These are phyloP conservation scores for Carpinus fangiana DNA, from an alignment of 306 rosid genomes.

Conservation along the genomic window DNA sequence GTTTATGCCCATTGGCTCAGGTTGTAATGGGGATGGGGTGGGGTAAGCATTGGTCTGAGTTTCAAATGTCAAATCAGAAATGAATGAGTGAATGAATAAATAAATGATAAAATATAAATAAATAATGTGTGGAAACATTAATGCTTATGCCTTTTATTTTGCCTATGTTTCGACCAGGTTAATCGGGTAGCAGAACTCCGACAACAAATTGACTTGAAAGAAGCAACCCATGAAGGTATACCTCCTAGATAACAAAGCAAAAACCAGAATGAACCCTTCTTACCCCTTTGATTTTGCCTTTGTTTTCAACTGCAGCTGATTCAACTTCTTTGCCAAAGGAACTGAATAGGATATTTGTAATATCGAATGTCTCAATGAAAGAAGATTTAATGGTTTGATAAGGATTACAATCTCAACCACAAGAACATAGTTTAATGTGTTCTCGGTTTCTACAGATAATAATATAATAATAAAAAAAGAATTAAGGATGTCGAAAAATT, in stretches of 20 bases:
- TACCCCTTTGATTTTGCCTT: neutral
- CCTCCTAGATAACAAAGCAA: conserved; percentile 10
- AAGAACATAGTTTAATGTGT: neutral
- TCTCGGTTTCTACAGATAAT: neutral
- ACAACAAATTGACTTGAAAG: conserved; percentile 61
- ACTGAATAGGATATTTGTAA: neutral
- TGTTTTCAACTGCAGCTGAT: neutral
- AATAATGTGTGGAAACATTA: neutral
- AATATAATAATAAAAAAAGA: neutral
- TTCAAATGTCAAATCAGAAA: neutral
- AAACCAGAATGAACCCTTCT: neutral
- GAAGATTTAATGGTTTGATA: neutral
- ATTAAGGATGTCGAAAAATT: neutral
- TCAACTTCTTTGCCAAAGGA: neutral
- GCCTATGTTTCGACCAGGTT: conserved; percentile 46
- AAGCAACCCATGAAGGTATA: conserved; percentile 74
- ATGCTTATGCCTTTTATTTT: neutral
- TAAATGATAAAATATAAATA: too few relatives aligned
- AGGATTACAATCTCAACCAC: neutral
- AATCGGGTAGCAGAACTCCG: conserved; percentile 70
- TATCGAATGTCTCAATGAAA: neutral
- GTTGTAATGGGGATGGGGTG: neutral
- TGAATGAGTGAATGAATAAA: neutral
- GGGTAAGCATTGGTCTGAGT: neutral
- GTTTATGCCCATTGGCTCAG: neutral